Conservation (phyloP, 192 early-diverging fungal genomes). For the Coemansia sp. region DNA sequence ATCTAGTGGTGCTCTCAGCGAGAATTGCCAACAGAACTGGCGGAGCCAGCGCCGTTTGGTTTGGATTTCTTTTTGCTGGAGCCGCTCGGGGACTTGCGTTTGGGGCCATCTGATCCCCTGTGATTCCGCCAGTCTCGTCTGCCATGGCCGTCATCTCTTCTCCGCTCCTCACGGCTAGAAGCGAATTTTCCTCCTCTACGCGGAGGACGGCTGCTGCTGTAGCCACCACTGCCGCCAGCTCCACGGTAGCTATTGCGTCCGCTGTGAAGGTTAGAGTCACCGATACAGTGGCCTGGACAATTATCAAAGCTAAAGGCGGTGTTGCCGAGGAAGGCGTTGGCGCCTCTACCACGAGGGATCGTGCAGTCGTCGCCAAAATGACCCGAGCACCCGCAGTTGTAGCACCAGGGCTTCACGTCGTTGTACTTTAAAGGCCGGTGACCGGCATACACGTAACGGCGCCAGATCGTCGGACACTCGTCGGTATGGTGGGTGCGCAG, state of each 20-base stretch:
- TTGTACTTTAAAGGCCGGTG: slow-evolving; percentile 17
- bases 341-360: slow-evolving; percentile 9
- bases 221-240: slow-evolving; percentile 1
- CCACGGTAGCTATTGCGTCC: not conserved
- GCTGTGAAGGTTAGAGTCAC: slow-evolving; percentile 1
- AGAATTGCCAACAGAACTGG: not conserved
- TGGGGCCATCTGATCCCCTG: not conserved
- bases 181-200: not conserved
- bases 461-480: slow-evolving; percentile 50
- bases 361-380: slow-evolving; percentile 50
- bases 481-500: slow-evolving; percentile 37
- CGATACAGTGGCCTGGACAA: slow-evolving; percentile 30
- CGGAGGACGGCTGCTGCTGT: slow-evolving; percentile 3
- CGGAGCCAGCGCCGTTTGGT: not conserved
- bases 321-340: slow-evolving; percentile 15
- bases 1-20: not conserved
- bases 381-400: slow-evolving; percentile 40
- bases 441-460: slow-evolving; percentile 34
- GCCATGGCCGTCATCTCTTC: slow-evolving; percentile 10
- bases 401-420: slow-evolving; percentile 41
- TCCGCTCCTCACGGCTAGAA: slow-evolving; percentile 14
- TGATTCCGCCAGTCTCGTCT: slow-evolving; percentile 6
- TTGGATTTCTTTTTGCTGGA: not conserved
- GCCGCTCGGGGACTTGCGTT: not conserved
- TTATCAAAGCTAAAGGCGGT: slow-evolving; percentile 35